A percentile compares a stretch with the other conserved stretches of the same genome.
Conservation (phyloP, 2,329 filamentous ascomycete species). For the Endocalyx cinctus region DNA sequence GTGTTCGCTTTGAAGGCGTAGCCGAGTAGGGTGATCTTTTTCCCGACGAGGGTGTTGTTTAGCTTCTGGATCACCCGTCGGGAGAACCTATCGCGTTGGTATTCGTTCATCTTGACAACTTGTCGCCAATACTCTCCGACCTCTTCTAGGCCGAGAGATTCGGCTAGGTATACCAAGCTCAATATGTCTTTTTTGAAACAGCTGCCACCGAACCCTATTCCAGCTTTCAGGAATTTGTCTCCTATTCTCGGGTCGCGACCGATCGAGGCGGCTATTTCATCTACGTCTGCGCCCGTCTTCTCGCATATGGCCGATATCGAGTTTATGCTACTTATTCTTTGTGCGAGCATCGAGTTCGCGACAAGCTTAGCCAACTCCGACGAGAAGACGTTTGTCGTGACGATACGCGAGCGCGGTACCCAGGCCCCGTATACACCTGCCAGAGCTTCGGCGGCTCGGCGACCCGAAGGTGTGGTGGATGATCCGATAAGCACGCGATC, state of each 20-base stretch:
- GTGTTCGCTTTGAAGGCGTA: slow-evolving; percentile 81
- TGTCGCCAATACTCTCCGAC: slow-evolving; percentile 72
- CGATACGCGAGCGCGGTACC: slow-evolving; percentile 62
- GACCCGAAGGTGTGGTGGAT: slow-evolving; percentile 53
- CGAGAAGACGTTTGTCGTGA: slow-evolving; percentile 71
- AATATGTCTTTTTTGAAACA: slow-evolving; percentile 81
- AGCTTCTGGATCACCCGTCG: slow-evolving; percentile 61
- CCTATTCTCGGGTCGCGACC: slow-evolving; percentile 71
- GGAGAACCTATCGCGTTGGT: slow-evolving; percentile 65
- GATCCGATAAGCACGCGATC: slow-evolving; percentile 75
- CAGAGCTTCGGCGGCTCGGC: slow-evolving; percentile 58
- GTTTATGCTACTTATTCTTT: slow-evolving; percentile 78
- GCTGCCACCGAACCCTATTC: slow-evolving; percentile 73
- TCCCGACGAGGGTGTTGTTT: slow-evolving; percentile 63
- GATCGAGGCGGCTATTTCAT: slow-evolving; percentile 63
- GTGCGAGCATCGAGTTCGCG: slow-evolving; percentile 75
- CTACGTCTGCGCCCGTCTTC: slow-evolving; percentile 68
- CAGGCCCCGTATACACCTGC: slow-evolving; percentile 65
- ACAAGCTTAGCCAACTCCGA: slow-evolving; percentile 76
- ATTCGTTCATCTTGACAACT: slow-evolving; percentile 73
- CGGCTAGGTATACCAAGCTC: slow-evolving; percentile 68
- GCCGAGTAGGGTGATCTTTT: slow-evolving; percentile 69
- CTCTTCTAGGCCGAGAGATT: slow-evolving; percentile 63
- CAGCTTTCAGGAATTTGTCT: slow-evolving; percentile 66
- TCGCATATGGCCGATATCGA: slow-evolving; percentile 78